Evolutionary conservation across 2,329 filamentous ascomycete genomes (phyloP), one percentile per base, ranked within the genome.

Genomic region (Pyricularia sp.): DNA sequence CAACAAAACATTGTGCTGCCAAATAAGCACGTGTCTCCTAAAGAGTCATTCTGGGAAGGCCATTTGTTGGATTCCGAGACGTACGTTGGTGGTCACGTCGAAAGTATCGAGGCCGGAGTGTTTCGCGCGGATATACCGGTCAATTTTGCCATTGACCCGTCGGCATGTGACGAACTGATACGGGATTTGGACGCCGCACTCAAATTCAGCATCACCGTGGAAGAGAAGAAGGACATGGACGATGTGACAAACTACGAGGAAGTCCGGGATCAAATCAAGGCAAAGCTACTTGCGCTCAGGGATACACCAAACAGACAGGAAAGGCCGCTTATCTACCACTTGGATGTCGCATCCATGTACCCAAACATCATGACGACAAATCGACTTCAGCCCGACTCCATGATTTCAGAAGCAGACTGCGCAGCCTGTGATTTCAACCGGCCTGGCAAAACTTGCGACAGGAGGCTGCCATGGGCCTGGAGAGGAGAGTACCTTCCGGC

Each of bases 331-430:
- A 99, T 99, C 69, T 99, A 99, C 77, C 94, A 99, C 81, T 81
- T 99, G 78, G 94, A 99, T 73, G 96, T 99, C 66, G 94, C 94
- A 22, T 97, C 94, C 66, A 99, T 99, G 94, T 99, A 99, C 74
- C 94, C 94, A 10, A 99, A 99, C 76, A 99, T 99, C 75, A 99
- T 99, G 96, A 99, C 96, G 1, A 99, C 94, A 1, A 99, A 99
- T 75, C 89, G 94, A 74, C 77, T 99, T 61, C 94, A 99, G 70
- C 94, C 94, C 0, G 94, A 99, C 75, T 97, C 94, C n/a, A 96
- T 99, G 92, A 96, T 99, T 64, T 82, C 93, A 62, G 96, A 99
- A 74, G 91, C 93, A 0, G 91, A 96, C 71, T 99, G 96, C 72
- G 94, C 94, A 2, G 93, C 94, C 12, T 99, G 96, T 75, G 96